Evolutionary conservation across 768 basidiomycete species (phyloP).

Genomic region (Mycena maculata): DNA sequence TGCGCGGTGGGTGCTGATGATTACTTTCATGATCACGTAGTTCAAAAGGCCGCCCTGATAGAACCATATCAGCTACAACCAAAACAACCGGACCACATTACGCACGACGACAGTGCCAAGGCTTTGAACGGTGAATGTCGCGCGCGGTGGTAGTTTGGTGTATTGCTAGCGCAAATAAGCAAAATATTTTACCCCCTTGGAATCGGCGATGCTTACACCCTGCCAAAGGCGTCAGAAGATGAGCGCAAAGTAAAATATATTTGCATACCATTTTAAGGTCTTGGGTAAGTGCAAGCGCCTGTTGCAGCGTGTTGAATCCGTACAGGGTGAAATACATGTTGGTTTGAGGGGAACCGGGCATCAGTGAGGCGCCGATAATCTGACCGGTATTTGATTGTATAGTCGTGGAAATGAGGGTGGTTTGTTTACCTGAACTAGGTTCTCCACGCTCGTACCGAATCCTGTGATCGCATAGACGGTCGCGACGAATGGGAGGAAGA

Average conservation of each 20-base stretch:
- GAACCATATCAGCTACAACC: no score
- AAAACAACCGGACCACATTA: no score
- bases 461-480: constrained; percentile 66
- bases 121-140: constrained; percentile 60
- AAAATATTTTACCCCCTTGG: constrained; percentile 40
- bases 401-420: no score
- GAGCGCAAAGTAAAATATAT: background rate
- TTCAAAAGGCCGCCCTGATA: constrained; percentile 52
- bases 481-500: constrained; percentile 65
- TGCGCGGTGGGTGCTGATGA: constrained; percentile 61
- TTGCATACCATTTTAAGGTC: constrained; percentile 59
- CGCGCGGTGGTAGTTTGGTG: constrained; percentile 62
- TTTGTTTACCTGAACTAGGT: constrained; percentile 59
- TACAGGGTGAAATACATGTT: constrained; percentile 73
- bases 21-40: constrained; percentile 50
- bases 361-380: constrained; percentile 68
- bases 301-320: constrained; percentile 46
- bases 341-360: constrained; percentile 71
- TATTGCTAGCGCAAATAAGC: constrained; percentile 44
- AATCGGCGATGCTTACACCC: constrained; percentile 22
- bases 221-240: constrained; percentile 44
- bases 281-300: constrained; percentile 54
- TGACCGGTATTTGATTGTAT: constrained; percentile 39
- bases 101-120: constrained; percentile 53
- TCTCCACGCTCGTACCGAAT: constrained; percentile 56